These are phyloP conservation scores for Mycosphaerella arachidis DNA, from an alignment of 2,329 filamentous ascomycete species.

Conservation along the genomic window DNA sequence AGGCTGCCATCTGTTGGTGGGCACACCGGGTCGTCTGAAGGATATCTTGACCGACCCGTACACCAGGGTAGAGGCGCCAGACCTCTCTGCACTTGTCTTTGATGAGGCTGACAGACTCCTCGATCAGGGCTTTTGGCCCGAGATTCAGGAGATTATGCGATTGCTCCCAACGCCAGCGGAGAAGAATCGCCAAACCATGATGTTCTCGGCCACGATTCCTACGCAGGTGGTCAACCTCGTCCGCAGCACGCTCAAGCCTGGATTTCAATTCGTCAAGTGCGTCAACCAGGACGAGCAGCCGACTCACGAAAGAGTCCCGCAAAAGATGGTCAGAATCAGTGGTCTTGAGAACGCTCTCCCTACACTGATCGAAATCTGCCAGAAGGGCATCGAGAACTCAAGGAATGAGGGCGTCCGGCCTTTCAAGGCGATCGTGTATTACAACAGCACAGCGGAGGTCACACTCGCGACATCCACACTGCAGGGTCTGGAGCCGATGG, in stretches of 20 bases:
- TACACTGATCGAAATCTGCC: slow-evolving; percentile 68
- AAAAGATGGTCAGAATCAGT: slow-evolving; percentile 64
- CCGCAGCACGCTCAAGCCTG: slow-evolving; percentile 68
- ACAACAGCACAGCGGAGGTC: slow-evolving; percentile 72
- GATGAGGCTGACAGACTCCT: slow-evolving; percentile 66
- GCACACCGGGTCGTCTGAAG: slow-evolving; percentile 80
- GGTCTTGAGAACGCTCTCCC: slow-evolving; percentile 75
- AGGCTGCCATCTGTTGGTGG: slow-evolving; percentile 86
- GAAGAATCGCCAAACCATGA: slow-evolving; percentile 77
- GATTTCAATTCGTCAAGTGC: slow-evolving; percentile 90
- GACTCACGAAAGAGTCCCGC: slow-evolving; percentile 80
- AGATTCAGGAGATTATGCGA: slow-evolving; percentile 46
- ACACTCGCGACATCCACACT: slow-evolving; percentile 60
- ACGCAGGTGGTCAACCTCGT: slow-evolving; percentile 76
- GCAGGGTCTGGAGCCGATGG: slow-evolving; percentile 39
- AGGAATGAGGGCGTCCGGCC: slow-evolving; percentile 46
- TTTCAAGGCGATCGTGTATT: slow-evolving; percentile 96
- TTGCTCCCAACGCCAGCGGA: slow-evolving; percentile 58
- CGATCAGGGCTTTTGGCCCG: slow-evolving; percentile 52
- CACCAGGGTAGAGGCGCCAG: slow-evolving; percentile 60
- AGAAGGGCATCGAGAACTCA: slow-evolving; percentile 38
- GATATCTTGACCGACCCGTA: slow-evolving; percentile 69
- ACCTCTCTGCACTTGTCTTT: slow-evolving; percentile 56
- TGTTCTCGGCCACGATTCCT: slow-evolving; percentile 93
- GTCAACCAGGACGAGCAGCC: slow-evolving; percentile 74